Evolutionary conservation across 2,329 filamentous ascomycete species (phyloP).

Genomic region (Emydomyces testavorans): DNA sequence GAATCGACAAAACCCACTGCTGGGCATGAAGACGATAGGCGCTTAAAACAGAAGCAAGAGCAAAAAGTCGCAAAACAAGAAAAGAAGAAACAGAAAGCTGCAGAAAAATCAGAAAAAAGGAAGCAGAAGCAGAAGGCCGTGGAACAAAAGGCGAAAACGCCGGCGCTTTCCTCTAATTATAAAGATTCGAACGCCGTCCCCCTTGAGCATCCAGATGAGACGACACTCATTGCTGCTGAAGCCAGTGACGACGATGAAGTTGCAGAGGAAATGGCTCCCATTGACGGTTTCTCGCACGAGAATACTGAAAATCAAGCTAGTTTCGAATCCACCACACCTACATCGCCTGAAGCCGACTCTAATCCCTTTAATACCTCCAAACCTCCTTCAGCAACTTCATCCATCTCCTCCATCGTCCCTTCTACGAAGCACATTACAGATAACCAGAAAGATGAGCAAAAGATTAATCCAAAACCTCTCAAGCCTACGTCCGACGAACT

Average conservation of each 20-base stretch:
- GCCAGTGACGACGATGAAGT: constrained; percentile 20
- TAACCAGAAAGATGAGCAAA: constrained; percentile 13
- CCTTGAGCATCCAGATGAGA: neutral
- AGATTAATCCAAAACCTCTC: constrained; percentile 41
- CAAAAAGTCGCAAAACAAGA: constrained; percentile 18
- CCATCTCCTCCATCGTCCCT: constrained; percentile 54
- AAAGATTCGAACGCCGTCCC: constrained; percentile 15
- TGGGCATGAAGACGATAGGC: constrained; percentile 13
- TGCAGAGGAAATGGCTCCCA: constrained; percentile 31
- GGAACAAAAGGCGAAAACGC: constrained; percentile 19
- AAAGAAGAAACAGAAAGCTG: constrained; percentile 18
- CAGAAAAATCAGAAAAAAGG: constrained; percentile 16
- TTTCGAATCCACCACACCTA: constrained; percentile 33
- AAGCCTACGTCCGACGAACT: constrained; percentile 63
- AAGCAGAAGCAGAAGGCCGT: constrained; percentile 18
- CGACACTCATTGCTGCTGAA: constrained; percentile 15
- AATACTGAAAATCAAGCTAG: constrained; percentile 30
- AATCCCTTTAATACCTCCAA: constrained; percentile 45
- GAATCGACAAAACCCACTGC: constrained; percentile 17
- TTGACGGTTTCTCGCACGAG: constrained; percentile 43
- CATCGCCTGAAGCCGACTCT: constrained; percentile 42
- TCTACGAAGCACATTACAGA: constrained; percentile 20
- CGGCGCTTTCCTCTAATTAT: constrained; percentile 5
- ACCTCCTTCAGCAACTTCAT: constrained; percentile 48
- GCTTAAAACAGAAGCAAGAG: constrained; percentile 4